Evolutionary conservation across 2,329 filamentous ascomycete genomes (phyloP).

Genomic region (Cyphellophora europaea): DNA sequence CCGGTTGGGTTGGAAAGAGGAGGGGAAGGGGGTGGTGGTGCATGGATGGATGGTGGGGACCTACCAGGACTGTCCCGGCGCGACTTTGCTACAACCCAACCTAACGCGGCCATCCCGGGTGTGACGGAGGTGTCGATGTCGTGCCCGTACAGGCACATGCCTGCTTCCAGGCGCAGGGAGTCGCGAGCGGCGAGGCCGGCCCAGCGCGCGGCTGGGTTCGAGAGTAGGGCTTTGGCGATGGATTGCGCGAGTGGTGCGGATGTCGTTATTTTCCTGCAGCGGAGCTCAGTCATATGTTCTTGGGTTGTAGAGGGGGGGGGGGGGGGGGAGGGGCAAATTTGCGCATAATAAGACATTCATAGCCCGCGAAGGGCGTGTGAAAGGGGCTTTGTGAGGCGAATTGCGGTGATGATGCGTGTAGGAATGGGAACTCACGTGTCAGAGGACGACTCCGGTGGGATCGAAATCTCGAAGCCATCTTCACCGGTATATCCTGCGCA

Average conservation of each 20-base stretch:
- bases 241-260: conserved; percentile 28
- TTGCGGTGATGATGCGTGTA: too few species aligned
- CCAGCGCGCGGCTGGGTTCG: conserved; percentile 58
- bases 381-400: too few species aligned
- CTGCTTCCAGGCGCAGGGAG: conserved; percentile 85
- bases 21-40: too few species aligned
- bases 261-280: too few species aligned
- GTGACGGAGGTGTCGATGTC: conserved; percentile 76
- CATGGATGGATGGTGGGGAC: too few species aligned
- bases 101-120: conserved; percentile 55
- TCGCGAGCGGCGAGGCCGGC: conserved; percentile 87
- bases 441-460: conserved; percentile 57
- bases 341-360: too few species aligned
- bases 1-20: too few species aligned
- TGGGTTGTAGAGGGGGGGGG: too few species aligned
- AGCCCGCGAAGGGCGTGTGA: too few species aligned
- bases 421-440: too few species aligned
- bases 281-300: too few species aligned
- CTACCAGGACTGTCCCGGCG: conserved; percentile 43
- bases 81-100: conserved; percentile 78
- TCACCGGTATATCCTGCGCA: conserved; percentile 79
- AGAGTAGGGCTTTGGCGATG: conserved; percentile 62
- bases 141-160: conserved; percentile 99
- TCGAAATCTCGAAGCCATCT: conserved; percentile 94
- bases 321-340: too few species aligned